phyloP scores from a whole-genome alignment of 176 grass and related monocot genomes.

The Leersia perrieri region DNA sequence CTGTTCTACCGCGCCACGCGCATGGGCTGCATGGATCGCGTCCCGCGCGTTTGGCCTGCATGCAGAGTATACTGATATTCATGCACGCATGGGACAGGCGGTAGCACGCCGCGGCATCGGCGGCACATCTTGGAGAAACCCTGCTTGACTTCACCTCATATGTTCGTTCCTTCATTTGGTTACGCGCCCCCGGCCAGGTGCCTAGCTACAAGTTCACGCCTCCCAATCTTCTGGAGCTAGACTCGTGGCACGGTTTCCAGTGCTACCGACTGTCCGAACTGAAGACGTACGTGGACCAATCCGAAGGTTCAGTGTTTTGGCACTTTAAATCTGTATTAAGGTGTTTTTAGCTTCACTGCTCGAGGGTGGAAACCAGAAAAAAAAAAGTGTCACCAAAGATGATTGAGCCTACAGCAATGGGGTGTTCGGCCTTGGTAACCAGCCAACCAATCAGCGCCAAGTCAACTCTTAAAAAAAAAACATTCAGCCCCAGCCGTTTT shows the following conservation, averaged over 20 bases:
- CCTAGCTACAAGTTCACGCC: background rate
- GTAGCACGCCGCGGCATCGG: background rate
- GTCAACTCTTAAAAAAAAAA: too few relatives aligned
- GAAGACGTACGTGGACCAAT: background rate
- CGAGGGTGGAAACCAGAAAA: too few relatives aligned
- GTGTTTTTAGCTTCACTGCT: too few relatives aligned
- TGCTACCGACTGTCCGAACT: background rate
- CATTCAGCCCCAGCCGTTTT: too few relatives aligned
- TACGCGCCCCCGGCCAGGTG: background rate
- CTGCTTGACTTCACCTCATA: background rate
- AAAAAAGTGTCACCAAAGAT: too few relatives aligned
- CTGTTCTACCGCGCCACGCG: background rate
- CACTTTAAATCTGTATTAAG: background rate
- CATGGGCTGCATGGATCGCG: slow-evolving; percentile 3
- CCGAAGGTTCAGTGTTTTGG: background rate
- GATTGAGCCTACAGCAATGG: too few relatives aligned
- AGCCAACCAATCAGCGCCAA: too few relatives aligned
- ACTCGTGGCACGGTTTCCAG: background rate
- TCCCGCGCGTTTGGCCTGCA: background rate
- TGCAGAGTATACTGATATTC: background rate
- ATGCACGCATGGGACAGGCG: background rate
- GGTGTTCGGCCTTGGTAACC: too few relatives aligned
- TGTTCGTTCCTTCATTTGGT: background rate
- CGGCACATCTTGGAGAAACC: background rate
- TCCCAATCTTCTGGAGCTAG: background rate